Evolutionary conservation across 2,329 filamentous ascomycete genomes (phyloP), one percentile per base, ranked within the genome.

Genomic region (Cladophialophora immunda): DNA sequence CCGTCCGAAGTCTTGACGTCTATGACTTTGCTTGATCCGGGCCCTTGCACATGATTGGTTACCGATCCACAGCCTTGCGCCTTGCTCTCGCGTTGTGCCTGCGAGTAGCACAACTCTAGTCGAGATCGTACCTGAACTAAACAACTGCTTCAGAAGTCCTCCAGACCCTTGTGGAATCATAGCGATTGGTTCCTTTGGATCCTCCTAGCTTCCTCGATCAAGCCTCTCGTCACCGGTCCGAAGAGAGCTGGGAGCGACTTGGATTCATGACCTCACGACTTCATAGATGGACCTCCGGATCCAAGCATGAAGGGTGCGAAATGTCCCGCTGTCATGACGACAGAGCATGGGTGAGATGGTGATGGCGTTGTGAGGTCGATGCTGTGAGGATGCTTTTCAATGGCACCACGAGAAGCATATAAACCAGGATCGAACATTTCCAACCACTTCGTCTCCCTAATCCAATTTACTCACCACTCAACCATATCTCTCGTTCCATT

Each of bases 1-100:
- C 17, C 3, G 22, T 55, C 52, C 38, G 50, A 47, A 29, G 27
- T 67, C 19, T 62, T 67, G 65, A 67, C 65, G 65, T 67, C 65
- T 56, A 64, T 38, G 65, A 67, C 45, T 67, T 54, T 19, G 29
- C 6, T 13, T 22, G 22, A 36, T 41, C 25, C 19, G 4, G 9
- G 8, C 22, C 2, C 19, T 50, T 34, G 34, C 30, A 47, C 8
- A 53, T 54, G 29, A 50, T 57, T 50, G 53, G 36, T 17, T 25
- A 50, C 47, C 47, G 32, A 34, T 55, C n/a, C 25, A 27, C 58
- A 65, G 63, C 63, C 63, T 65, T 61, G 63, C 17, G 53, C 9
- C 45, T 30, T 53, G 11, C 34, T 54, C 11, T 15, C 19, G 11
- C 7, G 29, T 30, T 22, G 15, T 45, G 27, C 36, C 41, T 34